Base-by-base conservation (phyloP, 192 early-diverging fungal species). In the Umbelopsis sp. region DNA sequence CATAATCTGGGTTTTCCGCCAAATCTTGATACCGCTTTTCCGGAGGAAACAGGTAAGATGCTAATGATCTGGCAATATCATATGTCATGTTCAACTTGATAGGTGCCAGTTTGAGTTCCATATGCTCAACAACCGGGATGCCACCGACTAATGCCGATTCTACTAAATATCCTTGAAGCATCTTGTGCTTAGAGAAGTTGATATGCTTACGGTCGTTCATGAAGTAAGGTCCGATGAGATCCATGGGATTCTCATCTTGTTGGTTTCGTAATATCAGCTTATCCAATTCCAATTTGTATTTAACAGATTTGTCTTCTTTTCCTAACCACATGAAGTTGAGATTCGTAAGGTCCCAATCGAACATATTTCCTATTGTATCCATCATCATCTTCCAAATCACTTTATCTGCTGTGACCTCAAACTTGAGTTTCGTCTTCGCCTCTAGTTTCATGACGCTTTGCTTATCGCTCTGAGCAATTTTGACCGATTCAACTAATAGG, bases 121-220 rank as follows among this genome's bases (percentile, higher is more conserved):
- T 91, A 49, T 92, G 90, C 68, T 93, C 92, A 49, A 95, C 88
- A 21, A 95, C 90, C 25, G 82, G 83, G 67, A 95, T 95, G 5
- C 94, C 94, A 44, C 88, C 94, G 15, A 95, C 92, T 1, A 93
- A 90, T 4, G 93, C 91, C 58, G 90, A 80, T 66, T 92, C 86
- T 3, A 74, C 75, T 88, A 89, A 91, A 69, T 89, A 89, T 13
- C 94, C 86, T 45, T 92, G 80, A 1, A 95, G 73, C 91, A 94
- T 93, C 78, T 93, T 95, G 47, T 95, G 86, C 37, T 86, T 82
- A 22, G 82, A 80, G 74, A 90, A 92, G 71, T 94, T 87, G 12
- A 89, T 80, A 65, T 46, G 71, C 30, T 76, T 69, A 18, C 78
- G 71, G 44, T 85, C 78, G n/a, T 87, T 82, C 15, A 35, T 11